Percentiles rank a stretch among this genome's conserved stretches.
These are phyloP conservation scores for Amanita phalloides DNA, from an alignment of 768 basidiomycete species.

Conservation along the genomic window DNA sequence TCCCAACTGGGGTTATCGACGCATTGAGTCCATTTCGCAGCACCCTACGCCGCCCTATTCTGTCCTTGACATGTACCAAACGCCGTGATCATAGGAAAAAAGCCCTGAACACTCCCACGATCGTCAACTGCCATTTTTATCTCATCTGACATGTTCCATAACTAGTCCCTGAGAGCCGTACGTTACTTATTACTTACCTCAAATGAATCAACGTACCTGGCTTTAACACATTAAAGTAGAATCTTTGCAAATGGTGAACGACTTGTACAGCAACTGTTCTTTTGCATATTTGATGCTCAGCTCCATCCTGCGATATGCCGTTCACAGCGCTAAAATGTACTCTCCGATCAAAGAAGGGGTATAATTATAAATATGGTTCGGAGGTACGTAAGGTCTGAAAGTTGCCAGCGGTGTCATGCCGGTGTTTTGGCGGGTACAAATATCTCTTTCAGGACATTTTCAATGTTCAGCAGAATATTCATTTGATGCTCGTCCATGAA, in stretches of 20 bases:
- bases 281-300: not conserved
- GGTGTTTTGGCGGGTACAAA: not conserved
- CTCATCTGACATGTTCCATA: not conserved
- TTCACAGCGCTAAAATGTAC: not conserved
- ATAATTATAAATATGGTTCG: not conserved
- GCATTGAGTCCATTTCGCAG: not conserved
- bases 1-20: not conserved
- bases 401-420: slow-evolving; percentile 1
- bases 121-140: not conserved
- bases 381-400: slow-evolving; percentile 5
- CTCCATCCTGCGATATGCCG: not conserved
- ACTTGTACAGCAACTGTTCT: not conserved
- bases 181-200: not conserved
- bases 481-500: not conserved
- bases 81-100: not conserved
- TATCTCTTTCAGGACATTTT: not conserved
- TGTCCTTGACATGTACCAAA: not conserved
- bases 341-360: slow-evolving; percentile 4
- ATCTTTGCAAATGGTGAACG: not conserved
- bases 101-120: not conserved
- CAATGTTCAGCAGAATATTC: not conserved
- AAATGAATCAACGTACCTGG: not conserved
- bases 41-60: not conserved
- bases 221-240: not conserved
- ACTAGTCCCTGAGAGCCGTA: not conserved